phyloP scores from a whole-genome alignment of 179 eudicot species.

The Beta macrorhiza region DNA sequence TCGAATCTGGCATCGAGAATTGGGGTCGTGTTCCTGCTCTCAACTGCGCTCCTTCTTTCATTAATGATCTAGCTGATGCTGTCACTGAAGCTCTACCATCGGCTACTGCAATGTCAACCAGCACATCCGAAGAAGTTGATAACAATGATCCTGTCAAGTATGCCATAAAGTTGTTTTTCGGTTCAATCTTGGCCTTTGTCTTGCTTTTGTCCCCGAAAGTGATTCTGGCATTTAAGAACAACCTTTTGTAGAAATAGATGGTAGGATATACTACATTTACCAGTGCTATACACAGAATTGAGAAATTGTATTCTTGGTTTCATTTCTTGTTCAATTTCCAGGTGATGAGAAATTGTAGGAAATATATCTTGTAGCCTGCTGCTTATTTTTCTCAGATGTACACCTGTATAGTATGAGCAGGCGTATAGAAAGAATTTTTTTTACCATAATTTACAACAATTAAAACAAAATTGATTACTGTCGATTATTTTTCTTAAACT shows the following conservation, averaged over 20 bases:
- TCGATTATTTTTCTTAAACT: not conserved
- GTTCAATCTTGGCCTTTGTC: slow-evolving; percentile 78
- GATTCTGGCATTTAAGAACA: slow-evolving; percentile 55
- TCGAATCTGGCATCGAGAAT: slow-evolving; percentile 82
- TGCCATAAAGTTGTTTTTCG: slow-evolving; percentile 67
- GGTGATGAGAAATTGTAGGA: not conserved
- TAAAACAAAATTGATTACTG: not conserved
- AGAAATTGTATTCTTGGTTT: not conserved
- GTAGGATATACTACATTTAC: not conserved
- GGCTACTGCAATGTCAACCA: slow-evolving; percentile 58
- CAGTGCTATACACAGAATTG: not conserved
- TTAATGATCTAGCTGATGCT: slow-evolving; percentile 88
- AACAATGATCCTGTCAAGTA: slow-evolving; percentile 45
- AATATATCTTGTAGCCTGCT: slow-evolving; percentile 8
- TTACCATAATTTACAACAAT: not conserved
- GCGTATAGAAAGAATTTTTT: not conserved
- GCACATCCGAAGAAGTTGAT: slow-evolving; percentile 43
- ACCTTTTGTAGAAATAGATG: slow-evolving; percentile 37
- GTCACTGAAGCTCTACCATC: slow-evolving; percentile 90
- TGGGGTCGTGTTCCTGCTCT: slow-evolving; percentile 99
- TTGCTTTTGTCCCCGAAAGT: slow-evolving; percentile 75
- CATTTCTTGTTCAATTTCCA: not conserved
- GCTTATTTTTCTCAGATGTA: not conserved
- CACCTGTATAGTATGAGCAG: not conserved
- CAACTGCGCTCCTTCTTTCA: slow-evolving; percentile 76